Evolutionary conservation across 2,329 filamentous ascomycete genomes (phyloP), one percentile per base, ranked within the genome.

Genomic region (Cladosporium sp.): DNA sequence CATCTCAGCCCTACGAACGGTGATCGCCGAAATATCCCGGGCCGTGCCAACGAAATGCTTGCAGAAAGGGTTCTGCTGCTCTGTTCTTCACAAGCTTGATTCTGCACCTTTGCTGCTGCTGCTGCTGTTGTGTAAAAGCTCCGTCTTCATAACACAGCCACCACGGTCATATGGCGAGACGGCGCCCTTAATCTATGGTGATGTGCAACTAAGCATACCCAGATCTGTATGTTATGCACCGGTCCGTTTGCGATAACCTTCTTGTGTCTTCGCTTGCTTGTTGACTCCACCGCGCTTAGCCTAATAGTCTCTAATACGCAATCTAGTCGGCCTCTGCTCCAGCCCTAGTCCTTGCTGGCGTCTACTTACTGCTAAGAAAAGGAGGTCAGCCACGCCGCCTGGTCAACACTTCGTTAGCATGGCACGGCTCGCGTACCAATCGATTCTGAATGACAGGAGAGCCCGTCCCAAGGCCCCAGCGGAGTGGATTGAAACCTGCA

Each of bases 211-310:
- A 58, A 58, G 56, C 56, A 58, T 46, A 46, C 30, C 60, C 39
- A 63, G 49, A 63, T 63, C 49, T 63, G 39, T 56, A 63, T 63
- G 32, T 53, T 43, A 32, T 11, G 48, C 60, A 63, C 60, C 32
- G 60, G 60, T 10, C 60, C 34, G 60, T 63, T 54, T 39, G 14
- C 46, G 60, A 39, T 39, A 54, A 25, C 34, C 60, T 63, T 63
- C 60, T 63, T 34, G 34, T 54, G 21, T 63, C 60, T 63, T 63
- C 60, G 60, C 49, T 21, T 63, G 49, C 60, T 53, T 54, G 60
- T 46, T 3, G 49, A 34, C 60, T 63, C 60, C 60, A 63, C 60
- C n/a, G 14, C 60, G 49, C 60, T 54, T 63, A 11, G 13, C 60
- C 49, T 16, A n/a, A 61, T 43, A 13, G 36, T n/a, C 56, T 46